Base-by-base conservation (phyloP, 345 rosid species). In the Gossypium sturtianum region DNA sequence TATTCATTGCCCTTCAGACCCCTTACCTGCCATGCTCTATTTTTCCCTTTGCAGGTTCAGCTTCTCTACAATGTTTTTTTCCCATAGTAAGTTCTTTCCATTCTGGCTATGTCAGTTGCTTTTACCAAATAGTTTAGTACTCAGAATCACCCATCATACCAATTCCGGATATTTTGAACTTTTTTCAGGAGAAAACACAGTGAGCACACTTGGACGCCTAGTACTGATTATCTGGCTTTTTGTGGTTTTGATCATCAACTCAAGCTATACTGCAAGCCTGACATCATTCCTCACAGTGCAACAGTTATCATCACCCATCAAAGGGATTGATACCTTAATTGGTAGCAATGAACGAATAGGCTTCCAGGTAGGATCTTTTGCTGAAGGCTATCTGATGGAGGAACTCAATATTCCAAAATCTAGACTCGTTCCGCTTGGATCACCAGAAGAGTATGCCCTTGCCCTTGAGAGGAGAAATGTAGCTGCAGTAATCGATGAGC, bases 261-360 rank as follows among this genome's bases (percentile, higher is more conserved):
- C 97, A 27, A 93, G 98, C 87, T 93, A 93, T 67, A 93, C 94
- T 15, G 98, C 98, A 16, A 93, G 97, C 78, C 86, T 93, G 80
- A 93, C 98, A 63, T 93, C 96, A 59, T 89, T 93, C 75, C 90
- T 91, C 74, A 93, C 97, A 2, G 93, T 90, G 41, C 91, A 88
- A 74, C 98, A 93, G 78, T 86, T 93, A 49, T 90, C 91, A 76
- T 93, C 98, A 10, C 97, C 96, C 27, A 88, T 93, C 66, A 84
- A 76, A 83, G 95, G 97, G 19, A 88, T 93, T 51, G 94, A 93
- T 80, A 70, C 94, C 48, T 85, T 93, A 83, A 85, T 90, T 38
- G 77, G 84, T 44, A 81, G 93, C 78, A 72, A 52, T 51, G 83
- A 73, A 2, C 82, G 73, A 1, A 79, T 93, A 7, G 98, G 98